These are phyloP conservation scores for Castanopsis chinensis DNA, from an alignment of 306 rosid species.

Conservation along the genomic window DNA sequence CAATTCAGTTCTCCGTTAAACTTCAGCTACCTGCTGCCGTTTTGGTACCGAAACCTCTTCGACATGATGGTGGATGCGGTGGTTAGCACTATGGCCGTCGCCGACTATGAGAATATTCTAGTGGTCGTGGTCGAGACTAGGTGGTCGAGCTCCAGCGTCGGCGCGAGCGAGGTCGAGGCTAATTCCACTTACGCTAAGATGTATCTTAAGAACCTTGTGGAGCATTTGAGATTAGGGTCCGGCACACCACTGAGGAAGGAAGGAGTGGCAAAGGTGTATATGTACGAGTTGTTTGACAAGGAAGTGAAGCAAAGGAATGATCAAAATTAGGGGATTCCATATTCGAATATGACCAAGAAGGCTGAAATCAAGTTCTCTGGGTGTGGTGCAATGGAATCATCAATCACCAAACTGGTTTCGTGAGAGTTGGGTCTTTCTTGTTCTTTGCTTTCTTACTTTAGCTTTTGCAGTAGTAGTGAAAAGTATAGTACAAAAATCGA, in stretches of 20 bases:
- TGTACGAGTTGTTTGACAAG: conserved; percentile 70
- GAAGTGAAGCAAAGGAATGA: conserved; percentile 24
- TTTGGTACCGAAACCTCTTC: conserved; percentile 75
- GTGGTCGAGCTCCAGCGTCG: conserved; percentile 65
- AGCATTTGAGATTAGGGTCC: conserved; percentile 54
- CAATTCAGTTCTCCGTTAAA: too few relatives aligned
- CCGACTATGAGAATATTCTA: conserved; percentile 58
- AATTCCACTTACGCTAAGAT: conserved; percentile 65
- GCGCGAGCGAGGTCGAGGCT: conserved; percentile 53
- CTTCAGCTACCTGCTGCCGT: too few relatives aligned
- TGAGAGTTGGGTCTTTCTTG: conserved; percentile 5
- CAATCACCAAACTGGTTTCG: background rate
- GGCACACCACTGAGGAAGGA: conserved; percentile 75
- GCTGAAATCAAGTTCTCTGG: conserved; percentile 58
- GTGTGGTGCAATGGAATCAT: background rate
- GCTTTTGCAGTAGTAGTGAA: background rate
- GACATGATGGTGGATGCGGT: conserved; percentile 86
- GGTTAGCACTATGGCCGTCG: conserved; percentile 55
- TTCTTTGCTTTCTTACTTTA: conserved; percentile 12
- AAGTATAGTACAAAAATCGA: too few relatives aligned
- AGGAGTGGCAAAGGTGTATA: conserved; percentile 52
- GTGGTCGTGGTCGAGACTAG: conserved; percentile 78
- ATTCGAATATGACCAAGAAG: conserved; percentile 61
- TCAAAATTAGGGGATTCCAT: conserved; percentile 74
- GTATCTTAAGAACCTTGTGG: conserved; percentile 59